A percentile compares a stretch with the other conserved stretches of the same genome.
Conservation (phyloP, 192 early-diverging fungal species). For the Entomortierella beljakovae region DNA sequence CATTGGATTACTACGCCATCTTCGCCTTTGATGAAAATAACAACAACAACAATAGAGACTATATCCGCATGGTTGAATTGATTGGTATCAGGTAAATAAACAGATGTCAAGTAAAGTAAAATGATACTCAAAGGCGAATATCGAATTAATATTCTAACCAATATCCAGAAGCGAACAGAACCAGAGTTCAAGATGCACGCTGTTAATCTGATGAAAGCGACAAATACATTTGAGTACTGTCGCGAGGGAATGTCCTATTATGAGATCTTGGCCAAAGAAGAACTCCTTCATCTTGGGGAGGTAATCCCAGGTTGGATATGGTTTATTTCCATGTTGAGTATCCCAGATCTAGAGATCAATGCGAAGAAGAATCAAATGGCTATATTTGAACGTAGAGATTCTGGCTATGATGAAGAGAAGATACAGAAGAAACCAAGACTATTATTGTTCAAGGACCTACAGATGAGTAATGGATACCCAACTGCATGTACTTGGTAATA, state of each 20-base stretch:
- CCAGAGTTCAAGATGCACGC: constrained; percentile 90
- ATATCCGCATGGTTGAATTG: constrained; percentile 82
- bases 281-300: constrained; percentile 83
- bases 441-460: no score
- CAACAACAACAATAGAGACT: no score
- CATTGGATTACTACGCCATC: neutral
- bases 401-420: no score
- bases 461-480: no score
- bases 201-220: constrained; percentile 81
- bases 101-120: no score
- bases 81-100: constrained; percentile 96
- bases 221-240: constrained; percentile 86
- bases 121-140: constrained; percentile 99
- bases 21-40: neutral
- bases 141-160: constrained; percentile 91
- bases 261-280: constrained; percentile 70
- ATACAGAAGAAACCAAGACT: no score
- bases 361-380: constrained; percentile 24
- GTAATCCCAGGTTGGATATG: constrained; percentile 76
- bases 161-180: constrained; percentile 83
- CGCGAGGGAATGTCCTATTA: constrained; percentile 67
- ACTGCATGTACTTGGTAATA: no score
- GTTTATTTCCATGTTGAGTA: constrained; percentile 68
- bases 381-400: no score
- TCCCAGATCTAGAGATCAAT: constrained; percentile 14